Conservation (phyloP, 2,329 filamentous ascomycete genomes). For the Ceratocystis ficicola region DNA sequence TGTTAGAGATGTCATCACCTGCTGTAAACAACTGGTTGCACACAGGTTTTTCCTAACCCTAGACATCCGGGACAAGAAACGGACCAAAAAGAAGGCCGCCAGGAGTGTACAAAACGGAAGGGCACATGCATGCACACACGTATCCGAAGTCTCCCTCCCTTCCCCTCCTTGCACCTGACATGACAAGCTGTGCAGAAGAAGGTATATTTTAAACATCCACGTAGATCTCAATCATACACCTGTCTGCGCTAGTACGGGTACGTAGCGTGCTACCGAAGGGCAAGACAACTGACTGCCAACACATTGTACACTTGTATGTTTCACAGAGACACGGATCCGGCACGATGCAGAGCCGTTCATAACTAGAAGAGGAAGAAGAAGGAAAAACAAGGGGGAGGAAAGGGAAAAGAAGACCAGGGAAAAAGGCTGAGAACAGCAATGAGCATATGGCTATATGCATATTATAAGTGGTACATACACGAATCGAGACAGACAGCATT, state of each 20-base stretch:
- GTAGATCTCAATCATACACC: too few species aligned
- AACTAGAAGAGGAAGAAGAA: neutral
- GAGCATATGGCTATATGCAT: neutral
- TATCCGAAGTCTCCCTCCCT: neutral
- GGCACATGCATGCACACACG: neutral
- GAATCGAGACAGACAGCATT: neutral
- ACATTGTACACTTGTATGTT: slow-evolving; percentile 3
- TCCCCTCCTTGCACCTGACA: neutral
- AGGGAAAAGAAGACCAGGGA: neutral
- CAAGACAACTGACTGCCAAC: slow-evolving; percentile 6
- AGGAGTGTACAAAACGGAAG: neutral
- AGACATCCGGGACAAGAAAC: neutral
- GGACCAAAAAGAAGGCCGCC: neutral
- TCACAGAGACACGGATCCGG: neutral
- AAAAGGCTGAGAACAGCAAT: neutral
- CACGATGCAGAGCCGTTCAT: neutral
- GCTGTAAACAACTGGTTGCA: too few species aligned
- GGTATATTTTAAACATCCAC: too few species aligned
- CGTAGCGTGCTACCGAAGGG: neutral
- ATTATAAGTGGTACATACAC: neutral
- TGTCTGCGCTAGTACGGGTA: neutral
- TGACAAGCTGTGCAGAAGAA: neutral
- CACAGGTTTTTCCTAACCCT: neutral
- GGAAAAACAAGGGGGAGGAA: neutral
- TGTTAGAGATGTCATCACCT: too few species aligned